A percentile compares a stretch with the other conserved stretches of the same genome.
Conservation (phyloP, 1,139 yeast genomes). For the Geotrichum citri-aurantii region DNA sequence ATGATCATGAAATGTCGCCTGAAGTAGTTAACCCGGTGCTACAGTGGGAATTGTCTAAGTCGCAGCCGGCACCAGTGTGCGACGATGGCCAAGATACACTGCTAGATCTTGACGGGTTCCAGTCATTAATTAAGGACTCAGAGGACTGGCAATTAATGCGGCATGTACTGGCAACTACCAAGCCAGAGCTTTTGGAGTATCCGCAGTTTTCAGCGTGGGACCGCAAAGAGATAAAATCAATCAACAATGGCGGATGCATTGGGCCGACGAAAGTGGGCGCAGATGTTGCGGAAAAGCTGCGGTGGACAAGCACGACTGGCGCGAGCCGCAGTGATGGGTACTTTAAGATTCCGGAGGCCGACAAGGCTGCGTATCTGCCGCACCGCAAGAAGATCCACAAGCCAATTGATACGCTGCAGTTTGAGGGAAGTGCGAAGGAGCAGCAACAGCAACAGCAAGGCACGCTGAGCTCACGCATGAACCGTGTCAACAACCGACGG, state of each 20-base stretch:
- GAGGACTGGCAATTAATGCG: slow-evolving; percentile 61
- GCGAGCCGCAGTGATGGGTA: slow-evolving; percentile 74
- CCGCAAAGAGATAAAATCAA: slow-evolving; percentile 36
- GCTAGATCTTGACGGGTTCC: slow-evolving; percentile 49
- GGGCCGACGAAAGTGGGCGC: slow-evolving; percentile 7
- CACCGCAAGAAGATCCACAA: slow-evolving; percentile 59
- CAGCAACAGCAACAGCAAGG: slow-evolving; percentile 30
- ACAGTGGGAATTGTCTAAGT: slow-evolving; percentile 24
- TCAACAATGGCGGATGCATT: slow-evolving; percentile 20
- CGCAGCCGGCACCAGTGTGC: slow-evolving; percentile 47
- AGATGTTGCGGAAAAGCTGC: slow-evolving; percentile 18
- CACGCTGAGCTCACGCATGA: slow-evolving; percentile 68
- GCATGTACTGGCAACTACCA: slow-evolving; percentile 40
- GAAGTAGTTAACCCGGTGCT: slow-evolving; percentile 6
- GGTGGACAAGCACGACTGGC: slow-evolving; percentile 40
- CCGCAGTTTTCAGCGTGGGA: slow-evolving; percentile 69
- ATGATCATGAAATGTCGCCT: slow-evolving; percentile 7
- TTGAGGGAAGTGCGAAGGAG: slow-evolving; percentile 34
- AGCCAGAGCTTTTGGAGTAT: slow-evolving; percentile 37
- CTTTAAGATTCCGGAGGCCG: slow-evolving; percentile 62
- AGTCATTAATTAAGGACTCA: slow-evolving; percentile 56
- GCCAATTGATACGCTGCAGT: slow-evolving; percentile 32
- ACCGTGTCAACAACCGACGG: slow-evolving; percentile 82
- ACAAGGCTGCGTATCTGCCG: slow-evolving; percentile 72
- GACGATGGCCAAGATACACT: slow-evolving; percentile 39